Base-by-base conservation (phyloP, 2,329 filamentous ascomycete genomes). In the Fusarium sp. region DNA sequence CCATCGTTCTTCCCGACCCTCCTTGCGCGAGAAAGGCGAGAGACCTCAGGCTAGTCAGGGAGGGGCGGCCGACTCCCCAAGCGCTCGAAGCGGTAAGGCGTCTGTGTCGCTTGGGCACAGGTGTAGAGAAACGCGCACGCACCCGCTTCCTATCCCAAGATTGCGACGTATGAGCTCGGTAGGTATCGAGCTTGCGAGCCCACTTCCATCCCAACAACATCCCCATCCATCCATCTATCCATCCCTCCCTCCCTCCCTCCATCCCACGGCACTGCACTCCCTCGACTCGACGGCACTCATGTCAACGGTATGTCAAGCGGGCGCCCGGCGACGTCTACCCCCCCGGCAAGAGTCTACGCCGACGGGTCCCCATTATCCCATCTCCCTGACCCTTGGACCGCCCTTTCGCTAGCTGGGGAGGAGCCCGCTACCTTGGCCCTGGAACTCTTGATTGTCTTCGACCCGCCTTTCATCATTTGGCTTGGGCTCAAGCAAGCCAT, bases 61-160 rank as follows among this genome's bases (percentile, higher is more conserved):
- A 41, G 20, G 39, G 32, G 35, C 52, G 54, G 72, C 72, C 50
- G 35, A 64, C 48, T 64, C 67, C 66, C 72, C 64, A 64, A 61
- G 73, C 68, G 68, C 75, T 71, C 68, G 72, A 78, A 79, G 73
- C 72, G 77, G 77, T 65, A 78, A 78, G 77, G 76, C 76, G 77
- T 63, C 66, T 76, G 72, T 65, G 65, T 72, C 58, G 43, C 56
- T 48, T 68, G 50, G 67, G 74, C 72, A 57, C 48, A 69, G 68
- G 63, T 59, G 63, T 66, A 39, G 58, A 64, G 68, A 73, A 71
- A 77, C 69, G 66, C 66, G 62, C 70, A 73, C 68, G 67, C 72
- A 77, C 66, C 68, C 66, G 64, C 70, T 75, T 66, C 61, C 63
- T 65, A 67, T 66, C 64, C 63, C 67, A 67, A 70, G 54, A 70